phyloP scores from a whole-genome alignment of 2,329 filamentous ascomycete genomes.

The Scleromitrula shiraiana region DNA sequence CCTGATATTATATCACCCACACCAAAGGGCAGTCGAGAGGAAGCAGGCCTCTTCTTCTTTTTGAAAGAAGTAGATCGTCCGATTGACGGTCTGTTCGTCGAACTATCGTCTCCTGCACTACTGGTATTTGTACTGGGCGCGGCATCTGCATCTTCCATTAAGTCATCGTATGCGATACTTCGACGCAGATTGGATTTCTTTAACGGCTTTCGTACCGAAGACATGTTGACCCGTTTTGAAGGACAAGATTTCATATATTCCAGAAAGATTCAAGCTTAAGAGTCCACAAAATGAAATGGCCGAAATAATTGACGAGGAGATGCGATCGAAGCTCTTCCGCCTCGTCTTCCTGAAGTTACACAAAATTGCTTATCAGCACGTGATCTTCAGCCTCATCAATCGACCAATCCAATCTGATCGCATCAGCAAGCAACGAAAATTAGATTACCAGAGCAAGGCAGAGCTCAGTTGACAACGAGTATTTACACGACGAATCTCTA shows the following conservation, averaged over 20 bases:
- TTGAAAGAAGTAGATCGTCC: constrained; percentile 47
- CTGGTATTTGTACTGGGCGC: constrained; percentile 3
- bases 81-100: constrained; percentile 34
- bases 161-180: constrained; percentile 39
- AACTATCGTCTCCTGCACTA: constrained; percentile 2
- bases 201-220: constrained; percentile 40
- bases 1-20: constrained; percentile 46
- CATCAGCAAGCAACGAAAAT: constrained; percentile 11
- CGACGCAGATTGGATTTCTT: constrained; percentile 52
- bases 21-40: constrained; percentile 71
- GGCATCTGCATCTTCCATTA: constrained; percentile 24
- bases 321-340: neutral
- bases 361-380: constrained; percentile 21
- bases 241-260: no score
- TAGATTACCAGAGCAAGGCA: constrained; percentile 3
- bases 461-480: constrained; percentile 8
- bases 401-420: neutral
- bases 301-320: neutral
- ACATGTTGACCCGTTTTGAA: neutral
- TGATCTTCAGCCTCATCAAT: constrained; percentile 17
- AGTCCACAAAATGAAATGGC: no score
- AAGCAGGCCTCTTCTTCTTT: constrained; percentile 56
- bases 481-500: constrained; percentile 7
- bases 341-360: neutral
- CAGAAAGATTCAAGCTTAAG: no score